Percentiles rank a stretch among this genome's conserved stretches.
phyloP scores from a whole-genome alignment of 352 stramenopile species.

The Blastocystis sp. region DNA sequence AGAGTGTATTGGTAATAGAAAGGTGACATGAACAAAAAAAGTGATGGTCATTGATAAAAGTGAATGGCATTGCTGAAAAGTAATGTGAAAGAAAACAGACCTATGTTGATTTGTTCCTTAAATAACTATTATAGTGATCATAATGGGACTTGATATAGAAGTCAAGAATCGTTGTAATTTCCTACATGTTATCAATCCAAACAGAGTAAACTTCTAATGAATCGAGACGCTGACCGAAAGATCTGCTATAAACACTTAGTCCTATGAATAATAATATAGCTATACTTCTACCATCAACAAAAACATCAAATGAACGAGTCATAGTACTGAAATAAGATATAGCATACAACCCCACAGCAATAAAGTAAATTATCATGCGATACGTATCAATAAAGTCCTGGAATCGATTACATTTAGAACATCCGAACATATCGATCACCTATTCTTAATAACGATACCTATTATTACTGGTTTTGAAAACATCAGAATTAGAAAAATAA shows the following conservation, averaged over 20 bases:
- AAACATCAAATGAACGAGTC: conserved; percentile 10
- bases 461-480: conserved; percentile 29
- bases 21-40: no score
- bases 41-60: no score
- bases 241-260: conserved; percentile 1
- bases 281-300: conserved; percentile 5
- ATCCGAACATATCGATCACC: conserved; percentile 23
- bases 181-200: neutral
- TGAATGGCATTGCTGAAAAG: no score
- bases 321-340: conserved; percentile 22
- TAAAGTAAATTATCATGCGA: neutral
- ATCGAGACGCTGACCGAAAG: neutral
- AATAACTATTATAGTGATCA: conserved; percentile 37
- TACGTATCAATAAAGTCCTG: conserved; percentile 1
- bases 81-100: neutral
- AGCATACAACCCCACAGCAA: conserved; percentile 8
- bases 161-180: neutral
- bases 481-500: conserved; percentile 53
- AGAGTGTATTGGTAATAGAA: no score
- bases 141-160: conserved; percentile 17
- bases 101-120: conserved; percentile 13
- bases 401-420: neutral
- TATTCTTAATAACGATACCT: neutral
- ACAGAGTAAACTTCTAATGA: neutral
- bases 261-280: neutral